Evolutionary conservation across 768 basidiomycete genomes (phyloP), one percentile per base, ranked within the genome.

Genomic region (Boletus edulis): DNA sequence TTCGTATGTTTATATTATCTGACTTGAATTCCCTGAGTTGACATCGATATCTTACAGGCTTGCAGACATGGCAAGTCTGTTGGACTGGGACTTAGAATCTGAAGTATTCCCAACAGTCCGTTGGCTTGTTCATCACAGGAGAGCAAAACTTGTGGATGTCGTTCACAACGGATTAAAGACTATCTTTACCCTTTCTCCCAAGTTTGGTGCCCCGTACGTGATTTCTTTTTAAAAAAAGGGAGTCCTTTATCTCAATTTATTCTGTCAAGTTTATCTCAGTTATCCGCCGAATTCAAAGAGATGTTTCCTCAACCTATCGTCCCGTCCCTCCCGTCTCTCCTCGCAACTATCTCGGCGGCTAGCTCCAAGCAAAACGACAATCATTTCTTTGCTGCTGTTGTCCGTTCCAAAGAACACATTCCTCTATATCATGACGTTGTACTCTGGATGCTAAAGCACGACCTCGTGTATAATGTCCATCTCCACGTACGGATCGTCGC

Each of bases 81-180:
- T 95, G 39, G 91, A 93, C 54, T 91, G 91, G 84, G 86, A 94
- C 59, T 73, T 92, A 8, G 85, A 92, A 60, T 76, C 81, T 0
- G 91, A 96, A 62, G 80, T 96, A 1, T 91, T 89, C 64, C 91
- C 94, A 1, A 84, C 90, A n/a, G 95, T 96, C 10, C 83, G 92
- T 17, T 94, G 94, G 82, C 78, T 99, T 31, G 89, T 98, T 31
- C 86, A 91, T 55, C 94, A 94, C 71, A 81, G 91, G 50, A 82
- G 91, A 64, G 96, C 93, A 6, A 92, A 92, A 62, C 76, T 98
- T 27, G 87, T 97, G 41, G 94, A 98, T 58, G 81, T 85, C 17
- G 83, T 98, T 32, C 90, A 94, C 63, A 74, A 72, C 4, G 82
- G 86, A 43, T 70, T 98, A 42, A 88, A 90, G 70, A 94, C 91